Evolutionary conservation across 495 filamentous ascomycete genomes (phyloP), one percentile per base, ranked within the genome.

Genomic region (Xylaria castorea): DNA sequence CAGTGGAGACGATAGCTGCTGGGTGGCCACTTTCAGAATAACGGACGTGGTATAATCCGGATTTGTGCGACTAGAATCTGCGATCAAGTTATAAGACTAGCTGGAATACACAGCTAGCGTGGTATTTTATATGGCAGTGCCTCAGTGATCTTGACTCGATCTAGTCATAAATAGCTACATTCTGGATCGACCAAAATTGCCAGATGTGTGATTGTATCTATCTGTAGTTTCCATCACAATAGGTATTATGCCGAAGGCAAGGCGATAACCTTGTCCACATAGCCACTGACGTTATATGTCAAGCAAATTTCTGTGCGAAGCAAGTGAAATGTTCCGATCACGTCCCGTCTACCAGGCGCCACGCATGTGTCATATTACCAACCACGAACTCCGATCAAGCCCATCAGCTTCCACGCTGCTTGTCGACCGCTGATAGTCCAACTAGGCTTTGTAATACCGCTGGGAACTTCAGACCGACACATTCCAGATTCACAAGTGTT

Each of bases 401-500:
- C 50, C 71, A 73, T 66, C 72, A 75, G 16, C 57, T 53, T 67
- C n/a, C 48, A 71, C 7, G 32, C 48, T 18, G 25, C 34, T 64
- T 25, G 55, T 18, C 57, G 42, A 51, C 57, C 46, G 18, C 27
- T 51, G 27, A 70, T 60, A 71, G 51, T n/a, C 42, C 61, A 74
- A 27, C 71, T 66, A n/a, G 66, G 75, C 36, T 76, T 75, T 34
- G 66, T 72, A 72, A 77, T 73, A 18, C 71, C 76, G 71, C 83
- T 76, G 51, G 80, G 78, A 25, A 83, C 76, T 51, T 70, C 71
- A n/a, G 79, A 75, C 27, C 83, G 81, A 68, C 84, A 85, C 18
- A 75, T 67, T 11, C 80, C 83, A 27, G 77, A 75, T 12, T 78
- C 73, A 72, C 83, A 86, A 44, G 68, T 75, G 66, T 82, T 79